These are phyloP conservation scores for Cornus suecica DNA, from an alignment of 148 eudicot genomes.

Conservation along the genomic window DNA sequence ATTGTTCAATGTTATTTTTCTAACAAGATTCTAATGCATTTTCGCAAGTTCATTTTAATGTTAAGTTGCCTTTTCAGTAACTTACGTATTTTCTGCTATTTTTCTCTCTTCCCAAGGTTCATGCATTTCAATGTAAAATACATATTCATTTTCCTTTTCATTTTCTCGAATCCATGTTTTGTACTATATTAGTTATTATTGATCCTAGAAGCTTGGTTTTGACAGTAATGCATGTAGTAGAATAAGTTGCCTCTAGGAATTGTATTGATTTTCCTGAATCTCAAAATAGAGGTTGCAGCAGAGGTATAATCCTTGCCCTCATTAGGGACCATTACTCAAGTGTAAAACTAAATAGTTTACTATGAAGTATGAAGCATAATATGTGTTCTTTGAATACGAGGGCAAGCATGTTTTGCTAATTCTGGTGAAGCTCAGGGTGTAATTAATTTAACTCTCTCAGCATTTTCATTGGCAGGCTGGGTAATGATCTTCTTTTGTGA, in stretches of 20 bases:
- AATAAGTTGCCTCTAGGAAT: background rate
- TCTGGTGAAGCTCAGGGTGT: background rate
- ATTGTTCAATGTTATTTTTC: background rate
- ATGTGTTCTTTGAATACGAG: background rate
- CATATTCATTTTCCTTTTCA: background rate
- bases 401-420: background rate
- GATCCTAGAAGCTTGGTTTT: slow-evolving; percentile 2
- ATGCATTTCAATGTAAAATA: background rate
- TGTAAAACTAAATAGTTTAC: background rate
- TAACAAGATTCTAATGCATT: background rate
- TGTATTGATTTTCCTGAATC: background rate
- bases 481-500: background rate
- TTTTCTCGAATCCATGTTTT: slow-evolving; percentile 4
- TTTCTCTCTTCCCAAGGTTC: background rate
- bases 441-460: background rate
- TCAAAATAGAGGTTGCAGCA: background rate
- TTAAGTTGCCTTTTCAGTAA: too few species aligned
- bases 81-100: background rate
- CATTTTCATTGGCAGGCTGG: background rate
- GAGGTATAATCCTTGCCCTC: background rate
- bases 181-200: too few species aligned
- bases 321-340: background rate
- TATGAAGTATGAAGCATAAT: background rate
- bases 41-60: too few species aligned
- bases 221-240: background rate